Base-by-base conservation (phyloP, 345 rosid genomes). In the Clarkia xantiana region DNA sequence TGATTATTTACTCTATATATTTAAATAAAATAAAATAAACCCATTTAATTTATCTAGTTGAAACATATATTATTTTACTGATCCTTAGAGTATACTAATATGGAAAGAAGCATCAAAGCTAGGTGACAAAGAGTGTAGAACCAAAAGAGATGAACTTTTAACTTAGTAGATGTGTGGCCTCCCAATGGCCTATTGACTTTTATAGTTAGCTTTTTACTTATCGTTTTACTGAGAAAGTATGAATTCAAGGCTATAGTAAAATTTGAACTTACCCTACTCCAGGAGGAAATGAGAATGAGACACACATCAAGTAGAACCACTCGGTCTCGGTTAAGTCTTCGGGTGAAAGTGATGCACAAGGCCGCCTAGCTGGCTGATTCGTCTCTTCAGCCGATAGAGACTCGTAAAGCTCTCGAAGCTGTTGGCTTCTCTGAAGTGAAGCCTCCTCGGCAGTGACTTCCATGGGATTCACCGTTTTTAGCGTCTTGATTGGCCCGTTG, bases 291-390 rank as follows among this genome's bases (percentile, higher is more conserved):
- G 95, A 78, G 78, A 87, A 93, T 63, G 98, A 86, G n/a, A 76
- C 94, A 45, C 97, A 86, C 94, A 90, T 86, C 47, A 90, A 62
- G 60, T 90, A 90, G 70, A 90, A 90, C 97, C 97, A 90, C 54
- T 90, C 97, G 0, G 97, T 69, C 67, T 90, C 95, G 3, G 97
- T 90, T 22, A 90, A 63, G 79, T 90, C 97, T 67, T 90, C 97
- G 6, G 97, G 97, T 0, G 95, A 86, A 56, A 90, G 66, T 14
- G 99, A 71, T 0, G 94, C 94, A 48, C 81, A 73, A n/a, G 90
- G 95, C 53, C 99, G 68, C 44, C 77, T 62, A 10, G 81, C 61
- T 0, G 94, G 80, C 74, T 68, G 88, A 63, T 71, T 75, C 2
- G 83, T 70, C 49, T 87, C 95, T 49, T 86, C 91, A 0, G 84